Percentiles rank a stretch among this genome's conserved stretches.
These are phyloP conservation scores for Coemansia sp. DNA, from an alignment of 192 early-diverging fungal species.

Conservation along the genomic window DNA sequence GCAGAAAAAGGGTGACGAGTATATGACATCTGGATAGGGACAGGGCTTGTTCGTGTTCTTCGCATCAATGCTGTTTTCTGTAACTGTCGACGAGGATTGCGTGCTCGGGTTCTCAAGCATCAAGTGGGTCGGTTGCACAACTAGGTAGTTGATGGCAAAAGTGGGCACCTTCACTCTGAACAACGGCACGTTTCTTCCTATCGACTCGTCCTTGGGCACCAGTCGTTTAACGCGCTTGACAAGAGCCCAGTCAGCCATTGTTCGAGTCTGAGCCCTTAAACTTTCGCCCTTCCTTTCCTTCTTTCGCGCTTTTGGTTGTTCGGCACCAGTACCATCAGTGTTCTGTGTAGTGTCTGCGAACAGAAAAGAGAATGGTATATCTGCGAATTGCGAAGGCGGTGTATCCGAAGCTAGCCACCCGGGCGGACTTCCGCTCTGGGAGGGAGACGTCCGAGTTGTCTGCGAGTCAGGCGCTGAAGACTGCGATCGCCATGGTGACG, in stretches of 20 bases:
- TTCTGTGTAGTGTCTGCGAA: background rate
- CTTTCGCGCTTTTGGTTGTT: background rate
- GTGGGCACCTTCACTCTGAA: constrained; percentile 19
- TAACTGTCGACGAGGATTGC: background rate
- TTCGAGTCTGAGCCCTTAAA: background rate
- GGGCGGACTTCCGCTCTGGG: background rate
- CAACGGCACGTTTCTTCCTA: constrained; percentile 28
- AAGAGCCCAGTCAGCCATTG: constrained; percentile 25
- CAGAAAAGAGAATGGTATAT: background rate
- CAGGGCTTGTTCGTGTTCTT: background rate
- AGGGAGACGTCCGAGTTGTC: background rate
- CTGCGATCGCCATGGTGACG: background rate
- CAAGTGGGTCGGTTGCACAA: background rate
- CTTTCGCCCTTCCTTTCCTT: constrained; percentile 2
- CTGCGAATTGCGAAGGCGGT: background rate
- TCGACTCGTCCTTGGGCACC: constrained; percentile 8
- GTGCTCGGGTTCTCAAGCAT: background rate
- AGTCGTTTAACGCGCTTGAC: constrained; percentile 25
- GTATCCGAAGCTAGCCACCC: background rate
- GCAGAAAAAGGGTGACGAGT: constrained; percentile 52
- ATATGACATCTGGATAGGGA: constrained; percentile 28
- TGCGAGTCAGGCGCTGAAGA: background rate
- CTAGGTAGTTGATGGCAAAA: constrained; percentile 32
- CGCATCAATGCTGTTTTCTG: background rate
- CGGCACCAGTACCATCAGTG: background rate